Evolutionary conservation across 1,284 basidiomycete genomes (phyloP), one percentile per base, ranked within the genome.

Genomic region (Apiotrichum porosum): DNA sequence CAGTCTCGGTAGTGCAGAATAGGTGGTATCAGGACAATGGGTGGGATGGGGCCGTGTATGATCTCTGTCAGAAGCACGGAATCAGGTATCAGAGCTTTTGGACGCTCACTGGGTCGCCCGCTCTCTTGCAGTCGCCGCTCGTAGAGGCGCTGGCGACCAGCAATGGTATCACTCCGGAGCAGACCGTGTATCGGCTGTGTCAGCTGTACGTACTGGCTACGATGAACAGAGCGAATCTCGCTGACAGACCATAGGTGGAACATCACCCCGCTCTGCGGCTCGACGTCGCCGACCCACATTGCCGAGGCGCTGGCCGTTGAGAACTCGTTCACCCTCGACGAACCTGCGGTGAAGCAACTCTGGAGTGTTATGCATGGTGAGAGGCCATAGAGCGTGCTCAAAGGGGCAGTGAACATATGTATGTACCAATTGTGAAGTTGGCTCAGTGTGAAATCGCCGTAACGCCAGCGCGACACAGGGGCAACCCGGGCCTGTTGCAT

Each of bases 61-160:
- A 67, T 30, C 44, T 70, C 1, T 73, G 71, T 50, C 59, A 62
- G 37, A 66, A 76, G 44, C 73, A 82, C 42, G 79, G 71, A 9
- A 83, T 85, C 18, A 78, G 81, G 63, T 88, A 88, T 60, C 84
- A 88, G 84, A 86, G 85, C 10, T 90, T 90, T 70, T 89, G 88
- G 88, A 89, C 88, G 17, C 72, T 90, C 17, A 81, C 85, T 0
- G 86, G 86, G 10, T 86, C 84, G 2, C 84, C 85, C 2, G 74
- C 65, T 3, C 74, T 88, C 9, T 73, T 87, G 3, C 51, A 68
- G 2, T 76, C 79, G 0, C 64, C 75, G 1, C 61, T 85, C 3
- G 53, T 68, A 4, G 14, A 4, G 0, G 51, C 68, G 4, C 69
- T 87, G 15, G 79, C 82, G 0, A 52, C 73, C 15, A 70, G 68